Conservation (phyloP, 495 filamentous ascomycete species). For the Tuber magnatum region DNA sequence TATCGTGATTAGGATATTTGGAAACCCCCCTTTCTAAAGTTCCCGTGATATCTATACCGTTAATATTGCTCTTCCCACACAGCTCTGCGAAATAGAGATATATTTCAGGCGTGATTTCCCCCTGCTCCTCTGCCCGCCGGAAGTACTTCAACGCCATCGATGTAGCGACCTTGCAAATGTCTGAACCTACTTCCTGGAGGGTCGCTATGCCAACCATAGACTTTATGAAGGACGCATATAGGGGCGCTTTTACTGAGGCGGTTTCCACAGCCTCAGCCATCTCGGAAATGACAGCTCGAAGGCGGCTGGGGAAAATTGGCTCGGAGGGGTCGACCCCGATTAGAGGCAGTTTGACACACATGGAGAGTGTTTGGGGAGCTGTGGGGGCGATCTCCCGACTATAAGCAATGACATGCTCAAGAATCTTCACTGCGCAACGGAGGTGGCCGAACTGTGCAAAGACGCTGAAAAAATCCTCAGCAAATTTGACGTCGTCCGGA, state of each 20-base stretch:
- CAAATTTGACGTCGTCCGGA: slow-evolving; percentile 55
- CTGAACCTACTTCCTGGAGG: slow-evolving; percentile 55
- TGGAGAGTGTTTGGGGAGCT: slow-evolving; percentile 56
- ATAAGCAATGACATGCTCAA: slow-evolving; percentile 64
- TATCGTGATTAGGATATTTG: neutral
- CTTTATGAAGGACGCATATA: slow-evolving; percentile 52
- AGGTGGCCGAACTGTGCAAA: slow-evolving; percentile 60
- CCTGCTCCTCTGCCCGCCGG: slow-evolving; percentile 24
- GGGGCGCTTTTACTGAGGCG: slow-evolving; percentile 44
- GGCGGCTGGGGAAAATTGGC: slow-evolving; percentile 62
- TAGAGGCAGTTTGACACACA: slow-evolving; percentile 63
- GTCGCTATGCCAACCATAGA: slow-evolving; percentile 56
- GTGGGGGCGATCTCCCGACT: slow-evolving; percentile 55
- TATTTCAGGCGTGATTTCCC: slow-evolving; percentile 12
- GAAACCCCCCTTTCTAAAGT: slow-evolving; percentile 2
- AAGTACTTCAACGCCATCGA: slow-evolving; percentile 25
- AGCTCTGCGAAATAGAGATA: slow-evolving; percentile 27
- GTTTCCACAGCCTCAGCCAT: slow-evolving; percentile 48
- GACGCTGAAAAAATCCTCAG: slow-evolving; percentile 70
- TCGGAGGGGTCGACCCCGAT: slow-evolving; percentile 58
- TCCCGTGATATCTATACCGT: neutral
- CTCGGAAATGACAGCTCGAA: slow-evolving; percentile 57
- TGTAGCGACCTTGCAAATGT: slow-evolving; percentile 53
- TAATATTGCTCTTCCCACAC: neutral
- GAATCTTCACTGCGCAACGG: slow-evolving; percentile 59